Conservation (phyloP, 192 early-diverging fungal genomes). For the Jimgerdemannia lactiflua region DNA sequence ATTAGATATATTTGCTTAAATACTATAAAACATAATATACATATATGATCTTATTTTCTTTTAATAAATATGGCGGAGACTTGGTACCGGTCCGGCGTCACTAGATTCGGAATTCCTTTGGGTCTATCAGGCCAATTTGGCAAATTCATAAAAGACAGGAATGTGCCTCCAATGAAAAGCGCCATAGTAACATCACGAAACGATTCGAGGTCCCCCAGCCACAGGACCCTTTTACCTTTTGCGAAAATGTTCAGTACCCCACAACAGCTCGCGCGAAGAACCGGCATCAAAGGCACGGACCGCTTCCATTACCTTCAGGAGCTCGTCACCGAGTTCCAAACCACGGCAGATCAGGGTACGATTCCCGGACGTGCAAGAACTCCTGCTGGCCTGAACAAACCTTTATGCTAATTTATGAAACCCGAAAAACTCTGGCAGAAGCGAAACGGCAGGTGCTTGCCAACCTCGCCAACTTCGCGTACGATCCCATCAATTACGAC, state of each 20-base stretch:
- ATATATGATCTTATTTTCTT: no score
- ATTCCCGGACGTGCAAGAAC: no score
- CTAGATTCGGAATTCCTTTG: no score
- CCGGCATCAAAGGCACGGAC: slow-evolving; percentile 7
- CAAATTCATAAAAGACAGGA: not conserved
- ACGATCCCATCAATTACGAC: slow-evolving; percentile 50
- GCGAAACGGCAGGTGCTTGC: slow-evolving; percentile 34
- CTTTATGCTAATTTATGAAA: not conserved
- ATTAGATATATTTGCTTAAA: no score
- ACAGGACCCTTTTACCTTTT: not conserved
- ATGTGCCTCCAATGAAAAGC: not conserved
- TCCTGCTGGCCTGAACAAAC: no score
- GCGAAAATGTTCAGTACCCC: not conserved
- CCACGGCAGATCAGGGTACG: not conserved
- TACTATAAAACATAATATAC: no score
- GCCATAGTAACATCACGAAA: not conserved
- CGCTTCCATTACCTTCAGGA: slow-evolving; percentile 18
- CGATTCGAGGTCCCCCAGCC: not conserved
- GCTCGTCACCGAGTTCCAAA: slow-evolving; percentile 20
- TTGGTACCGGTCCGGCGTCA: no score
- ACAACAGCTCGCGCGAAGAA: not conserved
- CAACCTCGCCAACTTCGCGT: slow-evolving; percentile 49
- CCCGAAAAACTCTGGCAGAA: slow-evolving; percentile 6
- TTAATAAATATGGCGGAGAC: no score
- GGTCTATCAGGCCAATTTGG: no score